phyloP scores from a whole-genome alignment of 2,329 filamentous ascomycete genomes.

The Diplodia seriata region DNA sequence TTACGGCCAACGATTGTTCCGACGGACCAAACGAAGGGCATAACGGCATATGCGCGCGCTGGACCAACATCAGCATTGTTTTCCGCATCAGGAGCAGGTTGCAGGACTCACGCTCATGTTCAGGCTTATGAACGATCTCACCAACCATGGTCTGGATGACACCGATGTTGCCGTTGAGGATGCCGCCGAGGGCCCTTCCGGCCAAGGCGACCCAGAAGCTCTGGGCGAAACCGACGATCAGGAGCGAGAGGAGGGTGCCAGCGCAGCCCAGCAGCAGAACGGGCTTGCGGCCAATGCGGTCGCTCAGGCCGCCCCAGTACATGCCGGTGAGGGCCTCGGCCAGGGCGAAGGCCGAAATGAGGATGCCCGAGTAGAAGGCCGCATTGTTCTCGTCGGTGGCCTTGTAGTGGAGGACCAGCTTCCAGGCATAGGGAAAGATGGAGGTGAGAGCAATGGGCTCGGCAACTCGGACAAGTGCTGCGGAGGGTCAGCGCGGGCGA shows the following conservation, averaged over 20 bases:
- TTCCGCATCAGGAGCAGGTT: not conserved
- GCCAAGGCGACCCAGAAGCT: constrained; percentile 84
- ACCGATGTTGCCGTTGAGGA: constrained; percentile 90
- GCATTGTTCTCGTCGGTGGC: constrained; percentile 53
- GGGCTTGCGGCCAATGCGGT: constrained; percentile 50
- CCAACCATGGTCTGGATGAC: constrained; percentile 92
- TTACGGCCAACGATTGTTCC: constrained; percentile 80
- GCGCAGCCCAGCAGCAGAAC: constrained; percentile 61
- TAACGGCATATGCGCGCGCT: constrained; percentile 86
- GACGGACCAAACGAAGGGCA: constrained; percentile 94
- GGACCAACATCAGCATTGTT: constrained; percentile 34
- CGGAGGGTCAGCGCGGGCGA: constrained; percentile 18
- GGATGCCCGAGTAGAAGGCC: constrained; percentile 83
- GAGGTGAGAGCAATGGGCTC: constrained; percentile 93
- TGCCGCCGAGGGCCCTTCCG: constrained; percentile 77
- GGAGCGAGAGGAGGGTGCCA: constrained; percentile 81
- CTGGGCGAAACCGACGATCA: constrained; percentile 80
- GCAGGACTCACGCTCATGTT: constrained; percentile 76
- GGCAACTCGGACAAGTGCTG: constrained; percentile 89
- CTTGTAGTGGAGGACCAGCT: constrained; percentile 48
- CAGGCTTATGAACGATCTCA: constrained; percentile 81
- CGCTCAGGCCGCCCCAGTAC: constrained; percentile 53
- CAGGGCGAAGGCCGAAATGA: constrained; percentile 87
- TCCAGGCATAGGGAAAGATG: constrained; percentile 79
- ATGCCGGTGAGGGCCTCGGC: constrained; percentile 87